Evolutionary conservation across 148 eudicot species (phyloP), one percentile per base, ranked within the genome.

Genomic region (Vaccinium myrtillus): DNA sequence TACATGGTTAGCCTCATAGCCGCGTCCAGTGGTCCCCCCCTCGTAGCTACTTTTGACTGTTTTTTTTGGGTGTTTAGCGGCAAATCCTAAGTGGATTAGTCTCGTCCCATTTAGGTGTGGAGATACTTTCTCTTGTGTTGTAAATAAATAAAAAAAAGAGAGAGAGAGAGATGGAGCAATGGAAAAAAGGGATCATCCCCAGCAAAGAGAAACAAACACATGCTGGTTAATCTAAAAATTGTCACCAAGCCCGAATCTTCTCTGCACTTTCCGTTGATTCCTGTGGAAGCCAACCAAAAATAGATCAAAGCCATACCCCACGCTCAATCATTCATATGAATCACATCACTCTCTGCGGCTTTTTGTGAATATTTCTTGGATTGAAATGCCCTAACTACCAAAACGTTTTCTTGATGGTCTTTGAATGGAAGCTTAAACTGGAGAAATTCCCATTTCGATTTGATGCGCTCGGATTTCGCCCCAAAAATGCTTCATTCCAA

Each of bases 201-300:
- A 9, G 3, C 2, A 32, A 15, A 32, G 48, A 78, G 16, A 50
- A 16, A 55, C 46, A 43, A 43, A 5, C 46, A 78, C 32, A 53
- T 51, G 54, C 12, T 39, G 32, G 27, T 30, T 19, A 10, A 2
- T 48, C 79, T 76, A 12, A 32, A 36, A 32, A 9, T 58, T 80
- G 82, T 58, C 70, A 18, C 50, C 14, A 36, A 58, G 70, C 43
- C 55, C 73, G 82, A 80, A 80, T 80, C 73, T 80, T 80, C 82
- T 80, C 82, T 43, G 73, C 82, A 12, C 82, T 59, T 80, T 80
- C 82, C 30, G 27, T 6, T 59, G 82, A 61, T 10, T 21, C 82
- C 82, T n/a, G n/a, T 80, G 25, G 55, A 23, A 0, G 39, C 19
- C 58, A 46, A 46, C 51, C 27, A 48, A 36, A 43, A 69, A 69